Evolutionary conservation across 768 basidiomycete genomes (phyloP).

Genomic region (Collybia sordida): DNA sequence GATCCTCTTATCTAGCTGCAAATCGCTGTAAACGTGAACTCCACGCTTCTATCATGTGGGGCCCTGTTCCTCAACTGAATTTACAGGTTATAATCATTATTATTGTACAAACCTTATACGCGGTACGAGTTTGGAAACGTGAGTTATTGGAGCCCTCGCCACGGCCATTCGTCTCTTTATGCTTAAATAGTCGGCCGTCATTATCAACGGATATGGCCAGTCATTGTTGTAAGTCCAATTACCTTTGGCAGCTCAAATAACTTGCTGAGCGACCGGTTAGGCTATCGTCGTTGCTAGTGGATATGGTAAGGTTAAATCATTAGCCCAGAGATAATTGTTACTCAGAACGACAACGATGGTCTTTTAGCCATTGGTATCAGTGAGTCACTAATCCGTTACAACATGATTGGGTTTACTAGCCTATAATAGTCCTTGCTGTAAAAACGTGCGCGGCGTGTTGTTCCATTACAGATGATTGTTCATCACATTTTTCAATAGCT

Average conservation of each 20-base stretch:
- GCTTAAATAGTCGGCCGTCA: constrained; percentile 13
- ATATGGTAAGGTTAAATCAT: constrained; percentile 14
- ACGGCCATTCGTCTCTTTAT: not conserved
- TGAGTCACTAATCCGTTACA: not conserved
- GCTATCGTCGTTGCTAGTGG: constrained; percentile 11
- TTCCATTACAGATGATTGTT: not conserved
- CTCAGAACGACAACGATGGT: not conserved
- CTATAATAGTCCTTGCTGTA: constrained; percentile 13
- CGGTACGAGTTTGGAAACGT: constrained; percentile 29
- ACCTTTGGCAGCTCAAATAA: not conserved
- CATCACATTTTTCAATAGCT: constrained; percentile 3
- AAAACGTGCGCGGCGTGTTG: constrained; percentile 14
- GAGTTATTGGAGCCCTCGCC: constrained; percentile 2
- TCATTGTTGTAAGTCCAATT: constrained; percentile 12
- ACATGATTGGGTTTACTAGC: not conserved
- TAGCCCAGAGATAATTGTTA: too few species aligned
- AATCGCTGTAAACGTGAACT: constrained; percentile 20
- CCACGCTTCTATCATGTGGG: not conserved
- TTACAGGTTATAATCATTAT: constrained; percentile 23
- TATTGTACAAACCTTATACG: constrained; percentile 28
- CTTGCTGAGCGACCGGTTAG: constrained; percentile 4
- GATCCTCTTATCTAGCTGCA: constrained; percentile 14
- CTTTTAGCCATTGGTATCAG: constrained; percentile 18
- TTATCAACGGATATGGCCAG: constrained; percentile 16
- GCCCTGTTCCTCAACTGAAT: not conserved